Percentiles rank a stretch among this genome's conserved stretches.
These are phyloP conservation scores for Anthoceros angustus DNA, from an alignment of 225 moss, liverwort and hornwort species.

Conservation along the genomic window DNA sequence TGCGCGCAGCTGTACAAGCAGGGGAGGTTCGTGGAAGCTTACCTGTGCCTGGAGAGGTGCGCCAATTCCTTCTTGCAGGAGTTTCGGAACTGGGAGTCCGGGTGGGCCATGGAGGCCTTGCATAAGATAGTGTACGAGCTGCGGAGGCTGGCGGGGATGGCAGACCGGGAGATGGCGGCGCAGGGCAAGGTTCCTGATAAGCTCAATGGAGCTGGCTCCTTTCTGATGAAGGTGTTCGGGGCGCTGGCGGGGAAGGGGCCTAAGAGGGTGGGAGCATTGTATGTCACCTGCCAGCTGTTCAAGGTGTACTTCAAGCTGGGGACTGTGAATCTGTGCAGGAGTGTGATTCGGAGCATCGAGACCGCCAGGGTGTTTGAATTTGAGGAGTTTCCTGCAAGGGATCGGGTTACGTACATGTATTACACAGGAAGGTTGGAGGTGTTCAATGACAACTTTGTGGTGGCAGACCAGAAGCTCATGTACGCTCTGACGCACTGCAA, in stretches of 20 bases:
- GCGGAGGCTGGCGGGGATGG: slow-evolving; percentile 79
- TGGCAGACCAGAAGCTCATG: slow-evolving; percentile 86
- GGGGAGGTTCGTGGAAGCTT: slow-evolving; percentile 59
- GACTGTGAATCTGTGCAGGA: slow-evolving; percentile 88
- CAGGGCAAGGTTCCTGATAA: slow-evolving; percentile 87
- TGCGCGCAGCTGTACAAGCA: slow-evolving; percentile 70
- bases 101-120: slow-evolving; percentile 88
- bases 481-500: slow-evolving; percentile 81
- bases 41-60: slow-evolving; percentile 58
- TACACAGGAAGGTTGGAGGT: slow-evolving; percentile 82
- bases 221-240: slow-evolving; percentile 93
- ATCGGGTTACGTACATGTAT: slow-evolving; percentile 90
- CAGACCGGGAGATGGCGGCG: slow-evolving; percentile 71
- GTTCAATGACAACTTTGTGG: slow-evolving; percentile 75
- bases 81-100: slow-evolving; percentile 97
- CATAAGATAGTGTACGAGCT: slow-evolving; percentile 73
- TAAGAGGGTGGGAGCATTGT: slow-evolving; percentile 80
- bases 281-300: slow-evolving; percentile 90
- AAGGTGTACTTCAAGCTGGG: slow-evolving; percentile 96
- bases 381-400: slow-evolving; percentile 81
- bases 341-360: slow-evolving; percentile 87
- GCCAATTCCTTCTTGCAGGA: slow-evolving; percentile 89
- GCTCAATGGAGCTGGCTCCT: slow-evolving; percentile 84
- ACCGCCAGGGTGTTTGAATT: slow-evolving; percentile 87
- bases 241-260: slow-evolving; percentile 95